phyloP scores from a whole-genome alignment of 1,139 yeast genomes.

The Pichia sp. region DNA sequence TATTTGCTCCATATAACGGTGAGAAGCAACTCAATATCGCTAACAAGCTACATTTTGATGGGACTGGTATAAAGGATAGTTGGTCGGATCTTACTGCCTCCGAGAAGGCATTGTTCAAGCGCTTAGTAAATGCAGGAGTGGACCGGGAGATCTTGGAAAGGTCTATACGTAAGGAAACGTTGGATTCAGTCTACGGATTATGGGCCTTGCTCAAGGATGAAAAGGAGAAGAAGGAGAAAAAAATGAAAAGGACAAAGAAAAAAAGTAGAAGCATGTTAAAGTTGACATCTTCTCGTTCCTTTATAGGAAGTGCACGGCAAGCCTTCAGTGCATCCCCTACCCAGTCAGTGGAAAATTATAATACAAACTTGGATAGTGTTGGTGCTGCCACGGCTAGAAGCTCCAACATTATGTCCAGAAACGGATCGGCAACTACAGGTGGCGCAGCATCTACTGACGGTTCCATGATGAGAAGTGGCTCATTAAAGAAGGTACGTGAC shows the following conservation, averaged over 20 bases:
- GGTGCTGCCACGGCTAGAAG: not conserved
- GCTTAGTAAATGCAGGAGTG: slow-evolving; percentile 59
- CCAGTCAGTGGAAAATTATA: slow-evolving; percentile 1
- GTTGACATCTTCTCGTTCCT: slow-evolving; percentile 27
- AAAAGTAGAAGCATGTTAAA: slow-evolving; percentile 50
- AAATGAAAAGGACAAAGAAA: slow-evolving; percentile 39
- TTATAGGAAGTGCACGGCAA: slow-evolving; percentile 24
- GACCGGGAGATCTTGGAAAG: slow-evolving; percentile 61
- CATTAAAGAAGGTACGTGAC: slow-evolving; percentile 4
- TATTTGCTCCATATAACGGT: slow-evolving; percentile 49
- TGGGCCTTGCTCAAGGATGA: slow-evolving; percentile 71
- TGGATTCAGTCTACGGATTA: slow-evolving; percentile 79
- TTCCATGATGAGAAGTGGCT: slow-evolving; percentile 1
- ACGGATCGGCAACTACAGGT: slow-evolving; percentile 2
- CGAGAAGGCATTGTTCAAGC: slow-evolving; percentile 64
- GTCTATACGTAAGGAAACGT: slow-evolving; percentile 56
- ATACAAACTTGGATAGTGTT: not conserved
- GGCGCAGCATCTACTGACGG: not conserved
- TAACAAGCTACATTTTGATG: slow-evolving; percentile 37
- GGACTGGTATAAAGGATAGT: slow-evolving; percentile 32
- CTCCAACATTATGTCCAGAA: slow-evolving; percentile 5
- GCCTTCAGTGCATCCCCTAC: slow-evolving; percentile 20
- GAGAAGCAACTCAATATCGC: slow-evolving; percentile 38
- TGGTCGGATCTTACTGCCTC: slow-evolving; percentile 30
- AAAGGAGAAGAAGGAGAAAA: slow-evolving; percentile 43